Conservation (phyloP, 257 asterid species). For the Solanum acaule region DNA sequence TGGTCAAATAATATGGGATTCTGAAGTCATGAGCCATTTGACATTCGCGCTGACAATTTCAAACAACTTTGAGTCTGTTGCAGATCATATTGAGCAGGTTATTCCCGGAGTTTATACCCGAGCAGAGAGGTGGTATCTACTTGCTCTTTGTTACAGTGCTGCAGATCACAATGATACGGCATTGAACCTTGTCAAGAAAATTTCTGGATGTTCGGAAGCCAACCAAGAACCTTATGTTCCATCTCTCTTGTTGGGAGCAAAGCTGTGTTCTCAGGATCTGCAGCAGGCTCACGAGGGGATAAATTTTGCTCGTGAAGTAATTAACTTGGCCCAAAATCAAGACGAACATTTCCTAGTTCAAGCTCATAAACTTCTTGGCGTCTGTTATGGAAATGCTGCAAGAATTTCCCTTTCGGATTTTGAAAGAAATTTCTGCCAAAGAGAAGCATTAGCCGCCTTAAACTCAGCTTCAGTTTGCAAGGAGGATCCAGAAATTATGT, state of each 20-base stretch:
- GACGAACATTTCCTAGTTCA: constrained; percentile 40
- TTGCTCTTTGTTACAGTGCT: constrained; percentile 73
- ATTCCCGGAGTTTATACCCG: constrained; percentile 57
- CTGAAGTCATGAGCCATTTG: constrained; percentile 61
- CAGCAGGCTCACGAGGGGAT: constrained; percentile 43
- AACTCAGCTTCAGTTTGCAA: constrained; percentile 16
- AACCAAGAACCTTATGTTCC: constrained; percentile 36
- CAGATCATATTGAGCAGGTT: constrained; percentile 65
- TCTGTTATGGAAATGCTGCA: constrained; percentile 75
- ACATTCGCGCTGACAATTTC: constrained; percentile 55
- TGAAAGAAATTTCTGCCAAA: constrained; percentile 40
- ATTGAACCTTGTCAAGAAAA: constrained; percentile 55
- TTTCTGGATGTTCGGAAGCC: constrained; percentile 40
- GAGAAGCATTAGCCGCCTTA: constrained; percentile 43
- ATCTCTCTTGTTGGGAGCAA: constrained; percentile 71
- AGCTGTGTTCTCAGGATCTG: constrained; percentile 54
- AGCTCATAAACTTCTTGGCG: constrained; percentile 65
- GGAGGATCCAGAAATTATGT: constrained; percentile 50
- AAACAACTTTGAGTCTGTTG: constrained; percentile 48
- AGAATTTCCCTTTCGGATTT: constrained; percentile 47
- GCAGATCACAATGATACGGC: constrained; percentile 58
- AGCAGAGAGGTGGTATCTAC: constrained; percentile 78
- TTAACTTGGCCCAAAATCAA: constrained; percentile 19
- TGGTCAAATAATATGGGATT: constrained; percentile 72
- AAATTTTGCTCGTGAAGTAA: constrained; percentile 35